Base-by-base conservation (phyloP, 805 yeast genomes). In the Brettanomyces naardenensis region DNA sequence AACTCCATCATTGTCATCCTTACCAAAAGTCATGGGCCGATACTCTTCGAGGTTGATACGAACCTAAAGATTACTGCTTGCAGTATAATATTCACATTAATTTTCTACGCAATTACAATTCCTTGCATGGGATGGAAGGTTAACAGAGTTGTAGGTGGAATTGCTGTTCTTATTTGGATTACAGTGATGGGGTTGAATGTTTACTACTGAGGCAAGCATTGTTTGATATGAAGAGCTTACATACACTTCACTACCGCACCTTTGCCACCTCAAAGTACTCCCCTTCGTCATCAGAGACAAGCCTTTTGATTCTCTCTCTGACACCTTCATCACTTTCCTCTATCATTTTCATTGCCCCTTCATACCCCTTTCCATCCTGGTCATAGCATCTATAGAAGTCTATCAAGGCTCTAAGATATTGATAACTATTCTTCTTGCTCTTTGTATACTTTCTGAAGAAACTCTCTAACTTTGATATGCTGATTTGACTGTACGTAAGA, bases 91-190 rank as follows among this genome's bases (percentile, higher is more conserved):
- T 31, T 54, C 25, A 60, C 71, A 20, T 48, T 73, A 15, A 15
- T 62, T 1, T 54, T 67, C 13, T 63, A 69, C 41, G 44, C 64
- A 14, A 31, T 66, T 3, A 52, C 56, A 5, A 61, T 74, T 1
- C 78, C 80, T 0, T 37, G 61, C 27, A 69, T 69, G 35, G 50
- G 56, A 9, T 73, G 78, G 78, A 47, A 51, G 14, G 59, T 73
- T 41, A 65, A 66, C 43, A 53, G 59, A 35, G 51, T 50, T 19
- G 58, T 71, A 19, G 77, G 79, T 4, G 34, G 33, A 19, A 25
- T 54, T 3, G 52, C 51, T 3, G 48, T 62, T n/a, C 13, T 26
- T 10, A 47, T 59, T 35, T 64, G 69, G 69, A 26, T 51, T 29
- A 3, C 31, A 1, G 37, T 54, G 17, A 60, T 58, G 6, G 11